Evolutionary conservation across 2,329 filamentous ascomycete species (phyloP), one percentile per base, ranked within the genome.

Genomic region (Penicillium occitanis): DNA sequence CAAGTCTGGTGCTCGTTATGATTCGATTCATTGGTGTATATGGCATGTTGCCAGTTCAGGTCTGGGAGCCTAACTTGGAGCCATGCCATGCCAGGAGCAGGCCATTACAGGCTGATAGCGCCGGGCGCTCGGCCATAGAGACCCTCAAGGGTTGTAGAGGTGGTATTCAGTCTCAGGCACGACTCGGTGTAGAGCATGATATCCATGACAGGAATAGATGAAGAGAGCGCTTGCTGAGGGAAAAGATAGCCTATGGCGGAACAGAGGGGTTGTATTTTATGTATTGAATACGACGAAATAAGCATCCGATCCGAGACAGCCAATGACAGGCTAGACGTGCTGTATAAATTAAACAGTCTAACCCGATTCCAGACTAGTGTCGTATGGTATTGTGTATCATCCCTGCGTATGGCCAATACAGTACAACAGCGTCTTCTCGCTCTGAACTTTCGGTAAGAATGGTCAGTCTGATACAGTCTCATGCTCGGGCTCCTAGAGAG

Each of bases 21-120:
- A 22, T 57, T 7, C 53, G 8, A 22, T 8, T 40, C 30, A 57
- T 57, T 57, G 53, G 33, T 11, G 17, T 57, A 8, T 13, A 57
- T 37, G 53, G 53, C 7, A 37, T 37, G 25, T 57, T 57, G 30
- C 53, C 33, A 22, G 30, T 35, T 33, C 51, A 22, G 30, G 8
- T 50, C 30, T 61, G 42, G 44, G 19, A 61, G 59, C 59, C 59
- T 50, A 61, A 61, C 44, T 22, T 37, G 11, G 53, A 57, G 53
- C 53, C 33, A 25, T 57, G 53, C 30, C n/a, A 57, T 57, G 50
- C 25, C 50, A 53, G 50, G 50, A 53, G 50, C 50, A 30, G 50
- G 50, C 30, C 30, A 57, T 22, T 57, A 35, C n/a, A 53, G 50
- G 51, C 10, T 57, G 30, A n/a, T 37, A 57, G 53, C 53, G n/a